A percentile compares a stretch with the other conserved stretches of the same genome.
Evolutionary conservation across 345 rosid genomes (phyloP).

Genomic region (Citrus medica): DNA sequence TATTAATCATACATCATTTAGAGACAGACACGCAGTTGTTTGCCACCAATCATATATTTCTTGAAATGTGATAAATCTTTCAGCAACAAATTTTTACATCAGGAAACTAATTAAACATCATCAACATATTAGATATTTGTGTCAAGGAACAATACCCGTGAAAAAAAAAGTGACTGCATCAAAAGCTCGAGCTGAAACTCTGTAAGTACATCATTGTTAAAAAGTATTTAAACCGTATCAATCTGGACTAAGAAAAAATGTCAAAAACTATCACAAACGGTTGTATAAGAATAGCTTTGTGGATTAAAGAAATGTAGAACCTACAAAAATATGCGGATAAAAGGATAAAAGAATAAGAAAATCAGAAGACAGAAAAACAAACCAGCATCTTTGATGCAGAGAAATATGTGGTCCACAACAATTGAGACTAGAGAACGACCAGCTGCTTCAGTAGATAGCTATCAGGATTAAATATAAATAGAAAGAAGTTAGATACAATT

Average conservation of each 20-base stretch:
- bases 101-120: constrained; percentile 17
- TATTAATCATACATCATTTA: neutral
- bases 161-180: constrained; percentile 92
- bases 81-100: constrained; percentile 10
- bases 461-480: constrained; percentile 28
- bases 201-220: constrained; percentile 37
- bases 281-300: constrained; percentile 12
- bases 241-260: neutral
- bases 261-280: constrained; percentile 8
- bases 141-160: constrained; percentile 61
- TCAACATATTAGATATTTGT: constrained; percentile 15
- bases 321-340: neutral
- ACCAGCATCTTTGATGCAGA: constrained; percentile 96
- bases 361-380: constrained; percentile 21
- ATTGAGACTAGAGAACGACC: constrained; percentile 84
- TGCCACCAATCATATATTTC: neutral
- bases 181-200: constrained; percentile 94
- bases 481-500: constrained; percentile 11
- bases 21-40: neutral
- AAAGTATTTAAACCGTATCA: neutral
- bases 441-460: constrained; percentile 89
- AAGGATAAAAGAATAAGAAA: neutral
- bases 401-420: constrained; percentile 95
- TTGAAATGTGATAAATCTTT: neutral
- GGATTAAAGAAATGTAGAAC: neutral